Evolutionary conservation across 805 yeast species (phyloP).

Genomic region (Yarrowia osloensis): DNA sequence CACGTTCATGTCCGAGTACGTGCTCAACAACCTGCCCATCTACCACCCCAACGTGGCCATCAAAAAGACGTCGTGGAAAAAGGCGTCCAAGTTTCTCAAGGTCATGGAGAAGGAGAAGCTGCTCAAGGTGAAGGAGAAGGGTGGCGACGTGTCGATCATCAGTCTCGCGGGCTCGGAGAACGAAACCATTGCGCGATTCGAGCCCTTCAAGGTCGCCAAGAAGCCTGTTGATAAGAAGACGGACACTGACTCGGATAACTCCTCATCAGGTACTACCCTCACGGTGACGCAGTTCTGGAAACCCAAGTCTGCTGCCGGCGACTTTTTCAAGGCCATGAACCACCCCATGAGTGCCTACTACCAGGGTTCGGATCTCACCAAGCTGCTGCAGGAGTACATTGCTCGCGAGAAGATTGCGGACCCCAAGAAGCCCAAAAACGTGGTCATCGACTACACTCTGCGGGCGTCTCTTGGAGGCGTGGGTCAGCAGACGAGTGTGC

Average conservation of each 20-base stretch:
- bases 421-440: constrained; percentile 53
- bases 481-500: constrained; percentile 36
- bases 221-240: constrained; percentile 26
- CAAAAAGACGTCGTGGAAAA: constrained; percentile 87
- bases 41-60: constrained; percentile 46
- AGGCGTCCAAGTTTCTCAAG: constrained; percentile 79
- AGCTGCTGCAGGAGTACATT: constrained; percentile 58
- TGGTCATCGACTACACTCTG: constrained; percentile 59
- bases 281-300: constrained; percentile 38
- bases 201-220: constrained; percentile 57
- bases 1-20: constrained; percentile 67
- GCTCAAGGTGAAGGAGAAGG: constrained; percentile 76
- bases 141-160: constrained; percentile 69
- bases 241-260: constrained; percentile 23
- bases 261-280: constrained; percentile 33
- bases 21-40: constrained; percentile 70
- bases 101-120: constrained; percentile 78
- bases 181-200: constrained; percentile 57
- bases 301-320: constrained; percentile 38
- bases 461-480: constrained; percentile 46
- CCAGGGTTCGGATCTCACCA: constrained; percentile 56
- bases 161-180: constrained; percentile 52
- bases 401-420: constrained; percentile 53
- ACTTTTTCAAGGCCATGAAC: constrained; percentile 35
- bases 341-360: constrained; percentile 45